A percentile compares a stretch with the other conserved stretches of the same genome.
phyloP scores from a whole-genome alignment of 805 yeast species.

The Lachancea nothofagi region DNA sequence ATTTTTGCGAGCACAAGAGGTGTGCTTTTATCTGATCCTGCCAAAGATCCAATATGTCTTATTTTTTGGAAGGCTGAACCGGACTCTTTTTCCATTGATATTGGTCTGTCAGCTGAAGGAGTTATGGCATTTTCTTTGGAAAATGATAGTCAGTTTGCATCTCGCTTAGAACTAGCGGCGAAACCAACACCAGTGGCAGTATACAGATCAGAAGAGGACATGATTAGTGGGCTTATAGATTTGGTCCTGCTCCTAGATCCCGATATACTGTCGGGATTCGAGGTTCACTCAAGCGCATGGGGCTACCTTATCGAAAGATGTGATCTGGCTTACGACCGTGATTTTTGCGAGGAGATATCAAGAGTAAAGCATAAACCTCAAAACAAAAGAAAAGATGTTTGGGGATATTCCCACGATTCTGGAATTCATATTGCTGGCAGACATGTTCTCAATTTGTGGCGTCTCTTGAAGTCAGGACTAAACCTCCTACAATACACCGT shows the following conservation, averaged over 20 bases:
- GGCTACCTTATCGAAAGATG: constrained; percentile 77
- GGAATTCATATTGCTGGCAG: constrained; percentile 68
- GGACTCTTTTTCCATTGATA: constrained; percentile 33
- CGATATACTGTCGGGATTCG: constrained; percentile 83
- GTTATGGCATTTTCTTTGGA: constrained; percentile 25
- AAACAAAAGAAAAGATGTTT: constrained; percentile 57
- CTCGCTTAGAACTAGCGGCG: constrained; percentile 14
- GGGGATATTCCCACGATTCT: constrained; percentile 81
- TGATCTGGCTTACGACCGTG: constrained; percentile 39
- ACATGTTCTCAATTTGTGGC: constrained; percentile 82
- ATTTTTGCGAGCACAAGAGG: constrained; percentile 56
- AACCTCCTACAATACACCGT: constrained; percentile 62
- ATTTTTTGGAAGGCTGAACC: constrained; percentile 62
- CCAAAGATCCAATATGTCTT: constrained; percentile 48
- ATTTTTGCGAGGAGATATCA: constrained; percentile 55
- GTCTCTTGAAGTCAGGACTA: constrained; percentile 58
- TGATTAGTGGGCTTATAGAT: constrained; percentile 51
- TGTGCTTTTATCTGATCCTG: constrained; percentile 58
- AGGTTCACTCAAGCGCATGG: constrained; percentile 78
- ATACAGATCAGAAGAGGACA: constrained; percentile 50
- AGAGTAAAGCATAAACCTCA: constrained; percentile 46
- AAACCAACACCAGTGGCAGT: constrained; percentile 33
- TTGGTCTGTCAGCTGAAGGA: constrained; percentile 37
- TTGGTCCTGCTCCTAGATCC: constrained; percentile 69
- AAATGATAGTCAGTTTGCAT: constrained; percentile 6